A percentile compares a stretch with the other conserved stretches of the same genome.
These are phyloP conservation scores for Rosa persica DNA, from an alignment of 306 rosid genomes.

Conservation along the genomic window DNA sequence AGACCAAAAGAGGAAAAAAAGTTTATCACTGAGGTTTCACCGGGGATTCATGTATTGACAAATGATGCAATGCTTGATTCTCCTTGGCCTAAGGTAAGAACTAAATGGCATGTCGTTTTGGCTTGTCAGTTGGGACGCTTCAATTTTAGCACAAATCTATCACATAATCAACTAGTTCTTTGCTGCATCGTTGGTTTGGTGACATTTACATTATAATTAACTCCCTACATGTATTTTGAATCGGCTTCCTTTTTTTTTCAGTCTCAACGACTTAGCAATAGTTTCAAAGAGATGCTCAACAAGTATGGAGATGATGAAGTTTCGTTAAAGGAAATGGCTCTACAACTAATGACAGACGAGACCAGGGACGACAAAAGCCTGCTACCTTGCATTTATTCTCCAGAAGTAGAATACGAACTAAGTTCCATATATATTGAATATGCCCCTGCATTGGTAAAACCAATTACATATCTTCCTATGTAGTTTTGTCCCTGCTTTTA, in stretches of 20 bases:
- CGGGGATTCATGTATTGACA: slow-evolving; percentile 84
- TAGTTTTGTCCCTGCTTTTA: background rate
- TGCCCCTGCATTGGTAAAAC: slow-evolving; percentile 42
- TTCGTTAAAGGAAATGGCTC: slow-evolving; percentile 56
- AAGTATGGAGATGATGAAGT: slow-evolving; percentile 46
- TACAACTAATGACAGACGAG: slow-evolving; percentile 62
- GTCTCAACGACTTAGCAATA: slow-evolving; percentile 62
- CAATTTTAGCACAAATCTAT: background rate
- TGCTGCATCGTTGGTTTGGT: background rate
- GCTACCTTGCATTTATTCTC: slow-evolving; percentile 60
- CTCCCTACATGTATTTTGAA: background rate
- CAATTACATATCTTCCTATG: background rate
- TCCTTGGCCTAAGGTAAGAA: slow-evolving; percentile 85
- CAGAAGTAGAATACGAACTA: slow-evolving; percentile 37
- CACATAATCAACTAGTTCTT: background rate
- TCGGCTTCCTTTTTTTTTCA: slow-evolving; percentile 23
- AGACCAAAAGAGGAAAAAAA: slow-evolving; percentile 43
- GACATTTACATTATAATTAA: background rate
- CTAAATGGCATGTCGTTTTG: background rate
- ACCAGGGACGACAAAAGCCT: slow-evolving; percentile 51
- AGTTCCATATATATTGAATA: slow-evolving; percentile 69
- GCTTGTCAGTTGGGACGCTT: background rate
- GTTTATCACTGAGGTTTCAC: slow-evolving; percentile 44
- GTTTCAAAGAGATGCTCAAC: slow-evolving; percentile 49
- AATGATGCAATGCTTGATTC: slow-evolving; percentile 73